Base-by-base conservation (phyloP, 163 green algal genomes). In the Prototheca wickerhamii region DNA sequence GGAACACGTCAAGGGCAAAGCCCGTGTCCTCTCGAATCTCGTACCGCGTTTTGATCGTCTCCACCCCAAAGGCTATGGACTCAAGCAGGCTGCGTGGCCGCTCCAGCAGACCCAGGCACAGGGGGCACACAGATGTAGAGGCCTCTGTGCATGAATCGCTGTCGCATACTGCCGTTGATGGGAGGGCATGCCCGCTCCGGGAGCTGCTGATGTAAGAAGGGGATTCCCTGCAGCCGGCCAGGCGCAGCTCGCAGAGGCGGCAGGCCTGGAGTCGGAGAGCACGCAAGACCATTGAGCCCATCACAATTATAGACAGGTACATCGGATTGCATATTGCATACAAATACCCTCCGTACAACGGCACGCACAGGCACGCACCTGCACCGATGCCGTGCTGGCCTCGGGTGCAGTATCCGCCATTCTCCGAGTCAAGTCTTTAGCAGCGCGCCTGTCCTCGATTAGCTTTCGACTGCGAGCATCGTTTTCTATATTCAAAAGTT, bases 61-160 rank as follows among this genome's bases (percentile, higher is more conserved):
- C 15, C 46, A 54, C 20, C 12, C 15, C 23, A 54, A 25, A 10
- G 12, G 12, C 18, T 25, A 8, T 25, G 15, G 23, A 29, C 20
- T 54, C 5, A 21, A 54, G 6, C 15, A 18, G 20, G 46, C 6
- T 28, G 15, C 26, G 12, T 10, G 40, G 40, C 50, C 35, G 10
- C 43, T 63, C 53, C 43, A 73, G 54, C 23, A 68, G 18, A 10
- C 67, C 67, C 0, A 73, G 44, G 60, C 67, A 73, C 20, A 73
- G 44, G 2, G 67, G 67, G 33, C 67, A 73, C 7, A 67, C 46
- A 3, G 35, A 50, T n/a, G 34, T 26, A 18, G 1, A 4, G 46
- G 15, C n/a, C 6, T 21, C 12, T 54, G 15, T 54, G 46, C 5
- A 30, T 21, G 15, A 54, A 25, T 54, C 15, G n/a, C 46, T 49